These are phyloP conservation scores for Flaveria linearis DNA, from an alignment of 129 eudicot genomes.

Conservation along the genomic window DNA sequence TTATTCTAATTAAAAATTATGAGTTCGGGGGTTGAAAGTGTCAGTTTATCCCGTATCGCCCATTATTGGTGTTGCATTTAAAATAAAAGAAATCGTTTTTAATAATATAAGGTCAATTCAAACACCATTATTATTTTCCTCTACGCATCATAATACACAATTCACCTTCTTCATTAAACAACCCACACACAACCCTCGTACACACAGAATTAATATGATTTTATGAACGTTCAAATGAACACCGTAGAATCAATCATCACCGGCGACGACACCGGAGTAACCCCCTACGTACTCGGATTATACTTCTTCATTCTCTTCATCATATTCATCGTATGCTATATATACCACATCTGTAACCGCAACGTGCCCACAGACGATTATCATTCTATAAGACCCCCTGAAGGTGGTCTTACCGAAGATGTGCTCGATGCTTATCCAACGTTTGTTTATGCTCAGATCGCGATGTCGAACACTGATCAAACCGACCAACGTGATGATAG, in stretches of 20 bases:
- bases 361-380: neutral
- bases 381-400: conserved; percentile 4
- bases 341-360: conserved; percentile 35
- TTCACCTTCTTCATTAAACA: too few relatives aligned
- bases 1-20: too few relatives aligned
- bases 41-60: too few relatives aligned
- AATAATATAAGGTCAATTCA: neutral
- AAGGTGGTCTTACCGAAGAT: conserved; percentile 32
- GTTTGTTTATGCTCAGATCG: neutral
- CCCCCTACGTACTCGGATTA: conserved; percentile 22
- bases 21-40: too few relatives aligned
- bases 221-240: neutral
- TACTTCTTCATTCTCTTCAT: conserved; percentile 31
- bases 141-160: neutral
- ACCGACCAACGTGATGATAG: neutral
- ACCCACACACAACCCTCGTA: neutral
- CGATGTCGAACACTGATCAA: neutral
- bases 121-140: neutral
- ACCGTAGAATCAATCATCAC: conserved; percentile 20
- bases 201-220: neutral
- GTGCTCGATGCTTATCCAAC: conserved; percentile 29
- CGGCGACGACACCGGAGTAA: neutral
- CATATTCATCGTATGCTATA: conserved; percentile 27
- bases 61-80: too few relatives aligned
- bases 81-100: too few relatives aligned